Evolutionary conservation across 2,329 filamentous ascomycete species (phyloP), one percentile per base, ranked within the genome.

Genomic region (Thielaviopsis ethacetica): DNA sequence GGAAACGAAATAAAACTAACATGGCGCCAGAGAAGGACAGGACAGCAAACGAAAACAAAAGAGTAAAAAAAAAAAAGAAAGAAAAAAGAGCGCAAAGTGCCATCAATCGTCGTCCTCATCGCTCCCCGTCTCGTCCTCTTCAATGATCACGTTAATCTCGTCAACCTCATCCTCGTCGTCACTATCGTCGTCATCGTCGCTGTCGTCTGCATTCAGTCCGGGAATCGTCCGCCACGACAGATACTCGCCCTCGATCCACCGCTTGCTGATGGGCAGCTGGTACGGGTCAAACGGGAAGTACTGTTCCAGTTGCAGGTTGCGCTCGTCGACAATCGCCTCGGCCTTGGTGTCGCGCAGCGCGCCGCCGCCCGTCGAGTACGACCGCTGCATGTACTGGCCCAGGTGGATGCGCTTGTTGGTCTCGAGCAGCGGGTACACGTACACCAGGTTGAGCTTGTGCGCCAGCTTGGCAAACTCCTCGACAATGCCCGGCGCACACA

Each of bases 231-330:
- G 81, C 87, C 89, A 96, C 56, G 84, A 77, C 30, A 91, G 78
- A 67, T 95, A 96, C 67, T 94, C 86, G 21, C 81, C 78, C 62
- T 90, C 85, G 13, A 98, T 73, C 94, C 93, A 97, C 61, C 83
- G 79, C 70, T 87, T 89, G 69, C 91, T 96, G 64, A 83, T 76
- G 0, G 91, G 91, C 55, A 98, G 75, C 66, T 91, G 86, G 70
- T 97, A 98, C 2, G 94, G 94, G 68, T 98, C 93, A 67, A 98
- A 98, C 0, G 93, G 93, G 67, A 97, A 98, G 69, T 95, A 96
- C 0, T 90, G 87, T 65, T 97, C 91, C 1, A 98, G 78, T 70
- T 95, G 85, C 66, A 91, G 84, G 66, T 83, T 85, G 62, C 84
- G 83, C 64, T 95, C 88, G 61, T 87, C 86, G 17, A 51, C 52